Percentiles rank a stretch among this genome's conserved stretches.
phyloP scores from a whole-genome alignment of 441 rosid genomes.

The Rhodomyrtus psidioides region DNA sequence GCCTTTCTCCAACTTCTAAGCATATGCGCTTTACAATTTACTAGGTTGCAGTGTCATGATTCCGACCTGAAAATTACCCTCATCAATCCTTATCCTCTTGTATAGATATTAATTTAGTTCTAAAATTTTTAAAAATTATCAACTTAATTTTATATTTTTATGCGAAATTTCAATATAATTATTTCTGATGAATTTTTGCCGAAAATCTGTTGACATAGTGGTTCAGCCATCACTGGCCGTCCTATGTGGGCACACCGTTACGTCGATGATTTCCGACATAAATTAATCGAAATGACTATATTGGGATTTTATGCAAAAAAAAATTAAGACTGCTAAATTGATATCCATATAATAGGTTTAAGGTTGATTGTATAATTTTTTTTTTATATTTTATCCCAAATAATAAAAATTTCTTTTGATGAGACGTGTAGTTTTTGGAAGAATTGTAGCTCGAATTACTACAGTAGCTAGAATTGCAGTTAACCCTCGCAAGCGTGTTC shows the following conservation, averaged over 20 bases:
- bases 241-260: too few species aligned
- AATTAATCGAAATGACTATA: rapidly evolving
- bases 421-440: background rate
- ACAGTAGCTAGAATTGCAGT: background rate
- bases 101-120: background rate
- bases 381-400: background rate
- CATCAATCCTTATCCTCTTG: background rate
- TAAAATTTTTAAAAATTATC: too few species aligned
- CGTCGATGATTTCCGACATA: rapidly evolving
- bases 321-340: background rate
- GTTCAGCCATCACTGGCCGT: rapidly evolving
- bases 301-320: background rate
- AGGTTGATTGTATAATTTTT: background rate
- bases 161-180: rapidly evolving
- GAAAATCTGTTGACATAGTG: rapidly evolving
- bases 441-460: background rate
- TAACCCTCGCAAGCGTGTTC: background rate
- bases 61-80: background rate
- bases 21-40: background rate
- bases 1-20: background rate
- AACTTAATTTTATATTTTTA: rapidly evolving
- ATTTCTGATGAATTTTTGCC: rapidly evolving
- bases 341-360: background rate
- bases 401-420: background rate
- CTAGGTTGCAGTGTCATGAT: background rate